A percentile compares a stretch with the other conserved stretches of the same genome.
These are phyloP conservation scores for Fusarium circinatum DNA, from an alignment of 2,329 filamentous ascomycete species.

Conservation along the genomic window DNA sequence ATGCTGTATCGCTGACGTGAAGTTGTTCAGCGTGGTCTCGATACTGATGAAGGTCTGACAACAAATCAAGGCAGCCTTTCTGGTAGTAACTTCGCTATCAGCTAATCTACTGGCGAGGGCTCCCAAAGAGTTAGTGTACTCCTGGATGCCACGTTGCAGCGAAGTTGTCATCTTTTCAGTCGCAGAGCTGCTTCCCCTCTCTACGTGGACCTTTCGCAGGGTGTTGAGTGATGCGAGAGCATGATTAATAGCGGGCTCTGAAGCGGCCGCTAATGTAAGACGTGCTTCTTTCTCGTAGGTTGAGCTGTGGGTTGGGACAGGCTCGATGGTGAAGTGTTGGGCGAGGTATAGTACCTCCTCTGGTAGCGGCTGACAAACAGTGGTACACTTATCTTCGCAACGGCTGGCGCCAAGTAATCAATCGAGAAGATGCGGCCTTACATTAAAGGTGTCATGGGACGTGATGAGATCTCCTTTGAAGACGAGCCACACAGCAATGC, in stretches of 20 bases:
- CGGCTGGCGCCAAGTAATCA: background rate
- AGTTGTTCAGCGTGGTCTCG: background rate
- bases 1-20: background rate
- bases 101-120: background rate
- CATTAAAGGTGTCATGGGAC: background rate
- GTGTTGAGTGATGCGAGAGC: background rate
- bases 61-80: accelerated
- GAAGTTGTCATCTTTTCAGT: background rate
- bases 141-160: background rate
- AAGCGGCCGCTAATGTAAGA: accelerated
- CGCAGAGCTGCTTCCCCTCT: background rate
- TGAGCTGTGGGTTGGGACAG: background rate
- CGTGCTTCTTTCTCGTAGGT: background rate
- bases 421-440: background rate
- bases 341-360: background rate
- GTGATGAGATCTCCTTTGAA: background rate
- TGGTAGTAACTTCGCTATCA: background rate
- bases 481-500: background rate
- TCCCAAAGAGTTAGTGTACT: background rate
- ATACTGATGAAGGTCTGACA: background rate
- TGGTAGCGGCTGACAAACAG: background rate
- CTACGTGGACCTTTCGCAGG: background rate
- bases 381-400: background rate
- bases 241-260: accelerated
- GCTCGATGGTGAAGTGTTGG: background rate